Percentiles rank a stretch among this genome's conserved stretches.
Conservation (phyloP, 768 basidiomycete genomes). For the Pleurotus platypus region DNA sequence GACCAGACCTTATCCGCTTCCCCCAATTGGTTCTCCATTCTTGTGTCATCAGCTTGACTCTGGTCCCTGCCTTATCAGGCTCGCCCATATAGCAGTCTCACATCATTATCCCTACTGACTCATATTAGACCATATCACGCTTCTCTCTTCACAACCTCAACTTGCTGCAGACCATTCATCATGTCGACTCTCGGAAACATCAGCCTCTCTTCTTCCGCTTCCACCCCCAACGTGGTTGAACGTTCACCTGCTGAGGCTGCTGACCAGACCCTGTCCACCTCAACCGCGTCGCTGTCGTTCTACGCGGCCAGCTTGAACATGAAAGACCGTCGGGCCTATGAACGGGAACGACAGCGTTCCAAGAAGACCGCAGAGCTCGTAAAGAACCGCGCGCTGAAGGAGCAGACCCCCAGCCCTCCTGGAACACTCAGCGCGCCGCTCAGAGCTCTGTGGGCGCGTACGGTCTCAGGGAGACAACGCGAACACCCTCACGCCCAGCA, state of each 20-base stretch:
- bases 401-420: constrained; percentile 6
- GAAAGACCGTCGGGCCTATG: constrained; percentile 44
- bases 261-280: constrained; percentile 5
- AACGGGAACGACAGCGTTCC: constrained; percentile 44
- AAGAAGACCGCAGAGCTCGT: constrained; percentile 40
- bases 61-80: not conserved
- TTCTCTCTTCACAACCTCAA: not conserved
- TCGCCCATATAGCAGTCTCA: not conserved
- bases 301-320: constrained; percentile 12
- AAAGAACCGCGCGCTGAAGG: constrained; percentile 32
- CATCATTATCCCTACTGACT: constrained; percentile 6
- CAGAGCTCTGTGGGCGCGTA: constrained; percentile 12
- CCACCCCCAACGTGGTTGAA: no score
- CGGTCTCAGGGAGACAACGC: constrained; percentile 4
- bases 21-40: constrained; percentile 6
- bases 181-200: constrained; percentile 2
- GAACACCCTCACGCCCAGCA: not conserved
- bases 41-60: constrained; percentile 7
- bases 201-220: not conserved
- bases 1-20: constrained; percentile 7
- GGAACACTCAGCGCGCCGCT: constrained; percentile 9
- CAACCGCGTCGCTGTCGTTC: constrained; percentile 4
- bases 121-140: not conserved
- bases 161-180: not conserved
- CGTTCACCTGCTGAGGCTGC: constrained; percentile 2